A percentile compares a stretch with the other conserved stretches of the same genome.
These are phyloP conservation scores for Elymus sibiricus DNA, from an alignment of 176 grass and related monocot species.

Conservation along the genomic window DNA sequence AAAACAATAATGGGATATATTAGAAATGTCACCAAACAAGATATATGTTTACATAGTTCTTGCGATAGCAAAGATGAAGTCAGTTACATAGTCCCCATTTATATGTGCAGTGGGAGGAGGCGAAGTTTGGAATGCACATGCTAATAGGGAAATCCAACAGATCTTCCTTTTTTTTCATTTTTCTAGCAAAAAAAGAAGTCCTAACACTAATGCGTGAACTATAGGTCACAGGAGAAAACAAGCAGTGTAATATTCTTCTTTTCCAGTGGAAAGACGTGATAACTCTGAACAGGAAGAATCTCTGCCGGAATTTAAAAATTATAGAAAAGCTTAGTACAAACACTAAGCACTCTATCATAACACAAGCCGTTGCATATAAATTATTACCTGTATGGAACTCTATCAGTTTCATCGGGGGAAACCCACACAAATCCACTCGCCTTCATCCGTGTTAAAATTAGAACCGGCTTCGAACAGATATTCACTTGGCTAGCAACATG, in stretches of 20 bases:
- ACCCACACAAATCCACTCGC: constrained; percentile 74
- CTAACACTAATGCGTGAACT: neutral
- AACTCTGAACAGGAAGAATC: constrained; percentile 3
- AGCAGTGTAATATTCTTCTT: no score
- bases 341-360: neutral
- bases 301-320: neutral
- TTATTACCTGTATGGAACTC: constrained; percentile 68
- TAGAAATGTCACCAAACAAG: constrained; percentile 22
- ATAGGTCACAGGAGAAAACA: no score
- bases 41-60: neutral
- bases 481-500: constrained; percentile 96
- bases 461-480: constrained; percentile 72
- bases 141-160: neutral
- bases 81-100: neutral
- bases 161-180: neutral
- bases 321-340: neutral
- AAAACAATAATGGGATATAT: constrained; percentile 23
- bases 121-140: neutral
- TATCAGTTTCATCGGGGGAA: constrained; percentile 94
- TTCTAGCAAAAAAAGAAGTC: neutral
- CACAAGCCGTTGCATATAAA: neutral
- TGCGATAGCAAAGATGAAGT: neutral
- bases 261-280: neutral
- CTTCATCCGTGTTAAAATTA: constrained; percentile 69
- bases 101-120: neutral